A percentile compares a stretch with the other conserved stretches of the same genome.
These are phyloP conservation scores for Azolla pinnata DNA, from an alignment of 75 land plant species.

Conservation along the genomic window DNA sequence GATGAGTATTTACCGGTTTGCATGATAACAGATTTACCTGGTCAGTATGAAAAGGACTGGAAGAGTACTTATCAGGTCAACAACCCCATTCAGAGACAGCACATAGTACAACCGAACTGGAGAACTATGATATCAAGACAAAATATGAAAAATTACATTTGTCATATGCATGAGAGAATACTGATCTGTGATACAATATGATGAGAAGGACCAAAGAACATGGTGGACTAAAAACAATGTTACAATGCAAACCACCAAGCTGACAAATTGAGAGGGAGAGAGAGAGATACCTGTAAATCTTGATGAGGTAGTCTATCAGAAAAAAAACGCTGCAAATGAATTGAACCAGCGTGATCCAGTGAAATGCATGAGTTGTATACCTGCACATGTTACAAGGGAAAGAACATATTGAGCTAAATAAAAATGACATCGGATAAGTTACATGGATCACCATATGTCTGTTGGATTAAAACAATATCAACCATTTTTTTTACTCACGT, in stretches of 20 bases:
- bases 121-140: constrained; percentile 20
- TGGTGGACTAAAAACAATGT: no score
- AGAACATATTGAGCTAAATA: no score
- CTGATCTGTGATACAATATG: no score
- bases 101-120: constrained; percentile 41
- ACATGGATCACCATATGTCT: not conserved
- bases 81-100: constrained; percentile 24
- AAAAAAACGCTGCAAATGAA: constrained; percentile 28
- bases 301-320: constrained; percentile 33
- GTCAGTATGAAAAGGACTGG: constrained; percentile 20
- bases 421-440: not conserved
- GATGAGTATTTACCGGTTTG: no score
- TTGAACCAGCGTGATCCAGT: constrained; percentile 18
- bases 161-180: no score
- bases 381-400: no score
- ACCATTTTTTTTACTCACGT: constrained; percentile 19
- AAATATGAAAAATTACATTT: not conserved
- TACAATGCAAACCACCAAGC: no score
- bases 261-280: no score
- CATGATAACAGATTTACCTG: no score
- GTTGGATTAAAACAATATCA: not conserved
- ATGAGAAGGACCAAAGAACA: no score
- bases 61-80: constrained; percentile 34
- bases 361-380: constrained; percentile 9
- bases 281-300: constrained; percentile 31